These are phyloP conservation scores for Hura crepitans DNA, from an alignment of 441 rosid genomes.

Conservation along the genomic window DNA sequence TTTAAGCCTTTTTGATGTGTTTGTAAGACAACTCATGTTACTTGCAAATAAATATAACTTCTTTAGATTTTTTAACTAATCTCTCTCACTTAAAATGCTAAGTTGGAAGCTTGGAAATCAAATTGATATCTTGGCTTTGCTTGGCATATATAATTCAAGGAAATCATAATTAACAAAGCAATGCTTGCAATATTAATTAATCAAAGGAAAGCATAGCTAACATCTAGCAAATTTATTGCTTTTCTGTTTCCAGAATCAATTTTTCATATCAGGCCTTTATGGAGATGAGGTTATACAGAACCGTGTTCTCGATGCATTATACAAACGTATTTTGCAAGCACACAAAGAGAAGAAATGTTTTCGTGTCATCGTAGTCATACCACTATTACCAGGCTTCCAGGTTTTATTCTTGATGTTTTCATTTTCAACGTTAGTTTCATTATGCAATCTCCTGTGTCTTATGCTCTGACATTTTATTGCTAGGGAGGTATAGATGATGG, in stretches of 20 bases:
- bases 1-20: slow-evolving; percentile 3
- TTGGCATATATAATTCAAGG: neutral
- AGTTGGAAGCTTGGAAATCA: neutral
- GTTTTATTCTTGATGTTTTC: slow-evolving; percentile 30
- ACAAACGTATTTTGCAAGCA: slow-evolving; percentile 75
- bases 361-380: slow-evolving; percentile 83
- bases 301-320: slow-evolving; percentile 82
- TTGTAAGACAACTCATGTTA: neutral
- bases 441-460: no score
- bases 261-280: slow-evolving; percentile 97
- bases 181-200: no score
- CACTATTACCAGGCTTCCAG: slow-evolving; percentile 98
- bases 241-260: slow-evolving; percentile 76
- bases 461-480: slow-evolving; percentile 21
- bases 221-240: slow-evolving; percentile 21
- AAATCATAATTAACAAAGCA: neutral
- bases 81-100: neutral
- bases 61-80: neutral
- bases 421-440: slow-evolving; percentile 12
- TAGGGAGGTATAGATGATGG: slow-evolving; percentile 97
- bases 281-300: slow-evolving; percentile 83
- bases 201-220: no score
- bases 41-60: neutral
- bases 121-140: neutral
- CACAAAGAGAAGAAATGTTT: slow-evolving; percentile 73